A percentile compares a stretch with the other conserved stretches of the same genome.
phyloP scores from a whole-genome alignment of 129 eudicot species.

The Artemisia annua region DNA sequence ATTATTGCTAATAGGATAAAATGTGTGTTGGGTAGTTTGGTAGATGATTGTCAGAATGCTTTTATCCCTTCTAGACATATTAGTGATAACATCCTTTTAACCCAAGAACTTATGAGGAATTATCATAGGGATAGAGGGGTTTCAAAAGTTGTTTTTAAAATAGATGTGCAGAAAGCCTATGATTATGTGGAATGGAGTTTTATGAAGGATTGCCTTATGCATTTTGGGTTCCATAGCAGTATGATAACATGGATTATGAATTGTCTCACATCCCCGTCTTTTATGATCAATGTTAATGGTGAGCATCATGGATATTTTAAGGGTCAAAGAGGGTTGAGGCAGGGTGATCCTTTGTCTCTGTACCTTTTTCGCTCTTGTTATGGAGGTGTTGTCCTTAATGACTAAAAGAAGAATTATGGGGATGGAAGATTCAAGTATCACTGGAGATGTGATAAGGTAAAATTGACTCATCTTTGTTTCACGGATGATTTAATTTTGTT shows the following conservation, averaged over 20 bases:
- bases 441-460: not conserved
- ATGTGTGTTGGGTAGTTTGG: too few relatives aligned
- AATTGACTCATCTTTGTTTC: not conserved
- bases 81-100: too few relatives aligned
- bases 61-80: too few relatives aligned
- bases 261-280: not conserved
- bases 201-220: accelerated
- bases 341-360: constrained; percentile 8
- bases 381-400: too few relatives aligned
- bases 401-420: not conserved
- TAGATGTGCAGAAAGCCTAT: not conserved
- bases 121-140: too few relatives aligned
- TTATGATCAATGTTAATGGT: not conserved
- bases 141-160: too few relatives aligned
- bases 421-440: too few relatives aligned
- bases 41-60: too few relatives aligned
- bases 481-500: not conserved
- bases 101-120: too few relatives aligned
- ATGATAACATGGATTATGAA: not conserved
- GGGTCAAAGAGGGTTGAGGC: not conserved
- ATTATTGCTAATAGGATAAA: too few relatives aligned
- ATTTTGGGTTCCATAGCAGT: not conserved
- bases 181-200: constrained; percentile 1
- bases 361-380: too few relatives aligned
- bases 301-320: not conserved